Evolutionary conservation across 164 flowering plant species (phyloP).

Genomic region (Cinnamomum chago): DNA sequence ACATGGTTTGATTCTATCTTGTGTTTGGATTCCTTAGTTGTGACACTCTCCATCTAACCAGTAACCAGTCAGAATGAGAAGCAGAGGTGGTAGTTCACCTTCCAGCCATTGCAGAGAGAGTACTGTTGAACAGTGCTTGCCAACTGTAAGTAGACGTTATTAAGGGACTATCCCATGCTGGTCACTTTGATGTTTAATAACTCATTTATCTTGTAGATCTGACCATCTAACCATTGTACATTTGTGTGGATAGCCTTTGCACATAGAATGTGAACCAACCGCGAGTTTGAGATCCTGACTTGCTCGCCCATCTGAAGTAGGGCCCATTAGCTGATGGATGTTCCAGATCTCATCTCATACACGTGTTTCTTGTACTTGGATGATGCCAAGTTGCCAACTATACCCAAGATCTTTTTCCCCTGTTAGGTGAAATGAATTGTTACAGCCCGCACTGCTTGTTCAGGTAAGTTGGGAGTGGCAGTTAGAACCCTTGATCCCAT

Average conservation of each 20-base stretch:
- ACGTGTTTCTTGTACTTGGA: not conserved
- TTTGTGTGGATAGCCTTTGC: not conserved
- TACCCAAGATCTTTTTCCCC: not conserved
- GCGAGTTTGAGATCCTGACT: not conserved
- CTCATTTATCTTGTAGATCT: not conserved
- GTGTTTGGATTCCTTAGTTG: not conserved
- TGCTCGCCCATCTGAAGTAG: no score
- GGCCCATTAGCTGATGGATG: no score
- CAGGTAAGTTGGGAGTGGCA: not conserved
- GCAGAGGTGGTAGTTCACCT: not conserved
- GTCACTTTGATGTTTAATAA: not conserved
- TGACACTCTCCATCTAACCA: not conserved
- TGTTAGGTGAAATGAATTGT: not conserved
- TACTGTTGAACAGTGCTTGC: not conserved
- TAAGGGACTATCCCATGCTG: not conserved
- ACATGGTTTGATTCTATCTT: not conserved
- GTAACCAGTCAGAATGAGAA: not conserved
- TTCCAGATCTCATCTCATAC: not conserved
- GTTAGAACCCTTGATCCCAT: not conserved
- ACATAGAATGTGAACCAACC: not conserved
- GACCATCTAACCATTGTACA: not conserved
- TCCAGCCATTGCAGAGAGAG: not conserved
- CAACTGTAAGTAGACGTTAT: not conserved
- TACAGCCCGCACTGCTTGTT: not conserved
- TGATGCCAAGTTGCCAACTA: not conserved